Percentiles rank a stretch among this genome's conserved stretches.
Evolutionary conservation across 805 yeast genomes (phyloP).

Genomic region (Candida ficus): DNA sequence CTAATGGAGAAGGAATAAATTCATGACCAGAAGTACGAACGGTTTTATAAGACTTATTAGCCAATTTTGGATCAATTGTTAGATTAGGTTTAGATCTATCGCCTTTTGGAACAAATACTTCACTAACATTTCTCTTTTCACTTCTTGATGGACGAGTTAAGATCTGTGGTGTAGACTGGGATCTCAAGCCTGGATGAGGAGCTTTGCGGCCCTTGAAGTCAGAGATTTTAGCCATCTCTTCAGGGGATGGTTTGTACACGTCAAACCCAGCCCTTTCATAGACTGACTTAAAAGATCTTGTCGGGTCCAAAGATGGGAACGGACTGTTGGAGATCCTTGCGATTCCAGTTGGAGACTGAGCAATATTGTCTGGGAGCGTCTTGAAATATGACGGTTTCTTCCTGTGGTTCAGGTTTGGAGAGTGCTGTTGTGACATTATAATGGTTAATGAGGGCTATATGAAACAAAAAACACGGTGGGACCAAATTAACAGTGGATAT

Average conservation of each 20-base stretch:
- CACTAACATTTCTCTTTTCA: constrained; percentile 19
- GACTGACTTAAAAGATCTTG: constrained; percentile 59
- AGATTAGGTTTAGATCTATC: not conserved
- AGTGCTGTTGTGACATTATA: too few relatives aligned
- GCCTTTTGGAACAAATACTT: constrained; percentile 2
- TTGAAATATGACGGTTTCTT: constrained; percentile 23
- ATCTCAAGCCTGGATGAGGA: constrained; percentile 8
- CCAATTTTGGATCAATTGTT: constrained; percentile 7
- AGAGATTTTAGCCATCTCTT: not conserved
- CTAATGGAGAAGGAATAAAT: not conserved
- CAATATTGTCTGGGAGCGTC: constrained; percentile 23
- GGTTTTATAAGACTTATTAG: constrained; percentile 2
- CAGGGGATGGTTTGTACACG: constrained; percentile 30
- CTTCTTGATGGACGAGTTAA: not conserved
- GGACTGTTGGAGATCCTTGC: constrained; percentile 33
- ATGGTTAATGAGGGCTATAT: too few relatives aligned
- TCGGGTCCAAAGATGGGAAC: constrained; percentile 67
- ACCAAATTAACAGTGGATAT: too few relatives aligned
- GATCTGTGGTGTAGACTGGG: constrained; percentile 13
- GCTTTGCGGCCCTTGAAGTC: constrained; percentile 1
- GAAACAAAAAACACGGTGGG: too few relatives aligned
- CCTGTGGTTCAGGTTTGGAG: not conserved
- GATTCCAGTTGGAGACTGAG: constrained; percentile 22
- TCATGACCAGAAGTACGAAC: not conserved
- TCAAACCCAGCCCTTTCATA: constrained; percentile 84